Conservation (phyloP, 805 yeast genomes). For the Hanseniaspora clermontiae region DNA sequence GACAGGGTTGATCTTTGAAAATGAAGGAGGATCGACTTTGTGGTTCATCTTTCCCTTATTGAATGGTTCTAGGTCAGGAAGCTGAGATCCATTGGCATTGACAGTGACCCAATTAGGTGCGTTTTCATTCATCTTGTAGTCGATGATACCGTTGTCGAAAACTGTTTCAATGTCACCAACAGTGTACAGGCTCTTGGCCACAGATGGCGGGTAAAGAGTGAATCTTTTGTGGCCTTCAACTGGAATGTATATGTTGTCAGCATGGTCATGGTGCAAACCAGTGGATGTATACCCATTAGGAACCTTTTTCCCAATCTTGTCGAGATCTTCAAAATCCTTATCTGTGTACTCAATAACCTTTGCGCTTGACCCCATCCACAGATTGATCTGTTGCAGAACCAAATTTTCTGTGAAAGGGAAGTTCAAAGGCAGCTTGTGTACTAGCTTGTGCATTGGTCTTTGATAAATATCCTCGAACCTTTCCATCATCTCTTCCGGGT, state of each 20-base stretch:
- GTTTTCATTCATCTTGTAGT: conserved; percentile 39
- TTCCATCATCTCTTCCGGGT: conserved; percentile 27
- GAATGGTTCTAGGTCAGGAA: conserved; percentile 39
- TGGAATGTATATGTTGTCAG: conserved; percentile 59
- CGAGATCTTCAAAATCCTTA: conserved; percentile 14
- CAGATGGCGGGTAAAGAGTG: conserved; percentile 52
- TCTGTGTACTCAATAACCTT: conserved; percentile 15
- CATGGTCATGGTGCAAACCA: conserved; percentile 71
- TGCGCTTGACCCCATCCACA: conserved; percentile 51
- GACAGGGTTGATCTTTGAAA: conserved; percentile 50
- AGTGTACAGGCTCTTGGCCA: conserved; percentile 46
- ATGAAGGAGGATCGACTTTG: conserved; percentile 54
- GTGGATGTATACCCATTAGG: conserved; percentile 54
- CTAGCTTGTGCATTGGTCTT: conserved; percentile 44
- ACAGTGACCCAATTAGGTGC: conserved; percentile 55
- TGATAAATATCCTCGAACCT: conserved; percentile 43
- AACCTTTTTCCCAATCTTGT: conserved; percentile 40
- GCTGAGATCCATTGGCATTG: conserved; percentile 49
- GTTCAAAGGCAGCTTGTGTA: conserved; percentile 29
- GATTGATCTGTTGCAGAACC: conserved; percentile 57
- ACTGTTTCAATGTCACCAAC: conserved; percentile 48
- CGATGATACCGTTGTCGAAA: conserved; percentile 53
- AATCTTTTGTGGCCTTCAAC: conserved; percentile 51
- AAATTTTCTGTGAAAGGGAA: conserved; percentile 35
- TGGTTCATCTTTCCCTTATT: conserved; percentile 26